Percentiles rank a stretch among this genome's conserved stretches.
Conservation (phyloP, 345 rosid genomes). For the Hibiscus trionum region DNA sequence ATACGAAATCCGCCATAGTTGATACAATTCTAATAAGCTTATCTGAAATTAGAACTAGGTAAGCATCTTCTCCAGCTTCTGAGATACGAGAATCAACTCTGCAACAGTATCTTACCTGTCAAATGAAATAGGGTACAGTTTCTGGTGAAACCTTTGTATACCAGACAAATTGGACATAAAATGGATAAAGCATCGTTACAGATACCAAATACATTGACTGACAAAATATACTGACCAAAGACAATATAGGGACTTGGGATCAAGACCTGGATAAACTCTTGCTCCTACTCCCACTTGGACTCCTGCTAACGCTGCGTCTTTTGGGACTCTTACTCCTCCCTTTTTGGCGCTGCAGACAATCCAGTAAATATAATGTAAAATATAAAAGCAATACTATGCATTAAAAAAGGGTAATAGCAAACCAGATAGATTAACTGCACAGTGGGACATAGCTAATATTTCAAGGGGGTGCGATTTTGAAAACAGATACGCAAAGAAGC, state of each 20-base stretch:
- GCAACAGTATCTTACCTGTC: conserved; percentile 13
- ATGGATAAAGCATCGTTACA: too few relatives aligned
- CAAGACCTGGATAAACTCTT: too few relatives aligned
- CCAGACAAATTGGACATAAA: neutral
- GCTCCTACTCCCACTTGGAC: conserved; percentile 23
- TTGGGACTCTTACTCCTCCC: too few relatives aligned
- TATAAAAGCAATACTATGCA: too few relatives aligned
- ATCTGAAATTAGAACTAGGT: neutral
- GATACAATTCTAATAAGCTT: neutral
- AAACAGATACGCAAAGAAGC: neutral
- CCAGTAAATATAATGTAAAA: too few relatives aligned
- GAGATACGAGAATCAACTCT: neutral
- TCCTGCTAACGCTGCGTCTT: too few relatives aligned
- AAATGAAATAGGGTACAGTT: neutral
- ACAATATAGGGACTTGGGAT: too few relatives aligned
- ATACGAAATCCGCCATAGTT: neutral
- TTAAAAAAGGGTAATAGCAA: neutral
- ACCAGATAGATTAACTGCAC: neutral
- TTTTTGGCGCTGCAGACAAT: too few relatives aligned
- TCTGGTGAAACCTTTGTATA: neutral
- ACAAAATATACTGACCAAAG: too few relatives aligned
- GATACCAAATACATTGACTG: too few relatives aligned
- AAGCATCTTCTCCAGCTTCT: neutral
- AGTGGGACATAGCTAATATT: neutral
- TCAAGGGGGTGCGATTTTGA: neutral